Percentiles rank a stretch among this genome's conserved stretches.
phyloP scores from a whole-genome alignment of 2,329 filamentous ascomycete genomes.

The Fusarium xylarioides region DNA sequence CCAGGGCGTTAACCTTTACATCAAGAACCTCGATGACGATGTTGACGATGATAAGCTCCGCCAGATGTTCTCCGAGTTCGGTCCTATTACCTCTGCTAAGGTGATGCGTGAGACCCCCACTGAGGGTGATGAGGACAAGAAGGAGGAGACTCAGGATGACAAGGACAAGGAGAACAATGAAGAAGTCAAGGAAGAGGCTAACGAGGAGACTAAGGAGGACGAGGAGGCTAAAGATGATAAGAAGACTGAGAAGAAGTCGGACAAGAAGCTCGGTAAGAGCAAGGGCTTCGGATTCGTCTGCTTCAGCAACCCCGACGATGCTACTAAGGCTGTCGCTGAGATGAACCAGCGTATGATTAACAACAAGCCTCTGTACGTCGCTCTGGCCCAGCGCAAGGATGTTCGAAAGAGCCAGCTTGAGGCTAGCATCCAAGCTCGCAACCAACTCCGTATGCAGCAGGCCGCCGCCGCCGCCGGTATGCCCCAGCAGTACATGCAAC shows the following conservation, averaged over 20 bases:
- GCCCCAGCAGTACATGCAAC: conserved; percentile 87
- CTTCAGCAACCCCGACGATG: conserved; percentile 99
- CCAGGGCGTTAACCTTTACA: conserved; percentile 98
- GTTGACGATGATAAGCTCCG: conserved; percentile 98
- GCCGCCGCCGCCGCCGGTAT: conserved; percentile 90
- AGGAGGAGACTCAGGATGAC: conserved; percentile 62
- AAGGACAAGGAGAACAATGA: conserved; percentile 58
- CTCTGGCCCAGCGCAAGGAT: conserved; percentile 98
- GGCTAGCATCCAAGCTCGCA: conserved; percentile 98
- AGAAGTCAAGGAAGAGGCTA: conserved; percentile 57
- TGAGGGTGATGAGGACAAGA: conserved; percentile 64
- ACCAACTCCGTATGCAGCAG: conserved; percentile 98
- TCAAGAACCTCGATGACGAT: conserved; percentile 98
- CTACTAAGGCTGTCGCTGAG: conserved; percentile 97
- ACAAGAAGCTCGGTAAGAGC: conserved; percentile 90
- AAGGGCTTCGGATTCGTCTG: conserved; percentile 99
- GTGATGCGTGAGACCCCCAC: conserved; percentile 89
- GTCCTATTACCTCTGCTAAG: conserved; percentile 97
- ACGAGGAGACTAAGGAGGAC: conserved; percentile 59
- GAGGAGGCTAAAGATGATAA: conserved; percentile 61
- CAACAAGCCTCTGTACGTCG: conserved; percentile 96
- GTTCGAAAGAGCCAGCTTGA: conserved; percentile 99
- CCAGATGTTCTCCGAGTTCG: conserved; percentile 89
- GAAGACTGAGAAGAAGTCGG: conserved; percentile 66
- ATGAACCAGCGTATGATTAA: conserved; percentile 99